Percentiles rank a stretch among this genome's conserved stretches.
Evolutionary conservation across 305 asterid genomes (phyloP).

Genomic region (Striga hermonthica): DNA sequence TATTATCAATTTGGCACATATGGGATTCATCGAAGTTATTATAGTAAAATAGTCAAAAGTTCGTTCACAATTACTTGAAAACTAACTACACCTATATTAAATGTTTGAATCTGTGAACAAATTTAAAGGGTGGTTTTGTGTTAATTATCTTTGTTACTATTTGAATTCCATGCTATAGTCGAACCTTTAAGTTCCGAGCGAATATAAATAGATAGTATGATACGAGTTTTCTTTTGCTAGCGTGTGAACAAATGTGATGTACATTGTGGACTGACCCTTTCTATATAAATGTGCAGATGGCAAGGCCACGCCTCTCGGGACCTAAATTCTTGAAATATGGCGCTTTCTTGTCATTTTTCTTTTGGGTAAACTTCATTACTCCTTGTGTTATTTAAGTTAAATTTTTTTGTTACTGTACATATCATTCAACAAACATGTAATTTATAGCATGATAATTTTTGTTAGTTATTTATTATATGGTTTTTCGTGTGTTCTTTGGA

Average conservation of each 20-base stretch:
- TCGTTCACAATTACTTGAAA: no score
- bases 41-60: no score
- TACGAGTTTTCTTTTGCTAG: no score
- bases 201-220: no score
- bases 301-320: conserved; percentile 88
- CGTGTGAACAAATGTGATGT: no score
- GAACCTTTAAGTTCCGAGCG: no score
- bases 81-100: no score
- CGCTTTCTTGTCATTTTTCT: conserved; percentile 26
- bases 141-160: no score
- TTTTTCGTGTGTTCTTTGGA: conserved; percentile 14
- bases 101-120: no score
- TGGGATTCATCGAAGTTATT: no score
- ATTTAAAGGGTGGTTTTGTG: no score
- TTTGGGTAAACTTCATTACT: conserved; percentile 27
- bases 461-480: conserved; percentile 9
- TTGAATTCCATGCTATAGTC: no score
- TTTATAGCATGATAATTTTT: conserved; percentile 36
- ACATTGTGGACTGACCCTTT: background rate
- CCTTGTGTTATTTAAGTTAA: conserved; percentile 7
- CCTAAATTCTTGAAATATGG: conserved; percentile 50
- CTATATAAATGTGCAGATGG: conserved; percentile 62
- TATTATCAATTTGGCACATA: background rate
- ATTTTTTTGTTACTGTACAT: conserved; percentile 45
- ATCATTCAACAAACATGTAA: conserved; percentile 40